These are phyloP conservation scores for Penicillium expansum DNA, from an alignment of 2,329 filamentous ascomycete species.

Conservation along the genomic window DNA sequence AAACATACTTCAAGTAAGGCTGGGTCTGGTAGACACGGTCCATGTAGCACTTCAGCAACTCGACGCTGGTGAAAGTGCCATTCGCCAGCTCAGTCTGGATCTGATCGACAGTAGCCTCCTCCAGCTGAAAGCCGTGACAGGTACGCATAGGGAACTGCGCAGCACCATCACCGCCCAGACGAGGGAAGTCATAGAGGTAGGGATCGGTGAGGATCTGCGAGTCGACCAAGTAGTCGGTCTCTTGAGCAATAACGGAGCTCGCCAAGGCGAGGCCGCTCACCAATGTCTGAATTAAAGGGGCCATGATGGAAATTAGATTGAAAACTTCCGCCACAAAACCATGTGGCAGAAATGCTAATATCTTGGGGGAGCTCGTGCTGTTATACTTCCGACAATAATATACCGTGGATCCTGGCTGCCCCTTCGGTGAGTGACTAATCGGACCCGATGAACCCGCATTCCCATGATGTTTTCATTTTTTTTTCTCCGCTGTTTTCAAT, in stretches of 20 bases:
- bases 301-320: conserved; percentile 13
- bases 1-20: conserved; percentile 59
- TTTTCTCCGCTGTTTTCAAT: background rate
- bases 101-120: conserved; percentile 68
- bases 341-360: conserved; percentile 17
- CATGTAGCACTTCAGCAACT: conserved; percentile 63
- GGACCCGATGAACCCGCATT: background rate
- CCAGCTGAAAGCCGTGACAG: conserved; percentile 60
- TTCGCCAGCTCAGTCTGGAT: conserved; percentile 58
- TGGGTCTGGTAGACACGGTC: conserved; percentile 61
- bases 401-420: background rate
- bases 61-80: conserved; percentile 56
- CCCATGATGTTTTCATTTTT: background rate
- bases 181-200: conserved; percentile 40
- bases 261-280: conserved; percentile 24
- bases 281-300: conserved; percentile 19
- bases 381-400: conserved; percentile 2
- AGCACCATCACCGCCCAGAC: conserved; percentile 32
- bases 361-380: conserved; percentile 6
- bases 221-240: conserved; percentile 28
- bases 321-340: conserved; percentile 15
- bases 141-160: conserved; percentile 60
- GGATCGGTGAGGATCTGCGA: conserved; percentile 35
- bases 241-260: conserved; percentile 16
- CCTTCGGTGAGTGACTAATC: background rate